Conservation (phyloP, 306 rosid species). For the Ochetophila trinervis region DNA sequence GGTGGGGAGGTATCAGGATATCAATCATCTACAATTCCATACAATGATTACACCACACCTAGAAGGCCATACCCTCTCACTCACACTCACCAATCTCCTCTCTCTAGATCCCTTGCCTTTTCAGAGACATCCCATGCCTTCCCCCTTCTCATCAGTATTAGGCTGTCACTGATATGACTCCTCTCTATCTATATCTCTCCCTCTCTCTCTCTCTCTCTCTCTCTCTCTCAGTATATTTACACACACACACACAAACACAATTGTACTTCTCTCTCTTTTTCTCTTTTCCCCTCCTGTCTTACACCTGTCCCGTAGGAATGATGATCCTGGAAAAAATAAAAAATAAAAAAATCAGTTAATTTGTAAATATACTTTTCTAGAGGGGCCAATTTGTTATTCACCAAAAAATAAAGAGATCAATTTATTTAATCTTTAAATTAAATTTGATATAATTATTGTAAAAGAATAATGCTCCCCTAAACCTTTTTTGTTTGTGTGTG, state of each 20-base stretch:
- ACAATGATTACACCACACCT: slow-evolving; percentile 49
- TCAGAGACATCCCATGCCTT: slow-evolving; percentile 45
- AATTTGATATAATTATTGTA: too few species aligned
- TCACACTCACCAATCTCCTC: not conserved
- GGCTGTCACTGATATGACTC: slow-evolving; percentile 45
- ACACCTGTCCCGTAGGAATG: too few species aligned
- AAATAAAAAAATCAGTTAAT: too few species aligned
- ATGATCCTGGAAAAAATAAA: too few species aligned
- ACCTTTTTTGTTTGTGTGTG: too few species aligned
- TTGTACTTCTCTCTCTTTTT: not conserved
- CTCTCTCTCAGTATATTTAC: not conserved
- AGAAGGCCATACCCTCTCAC: not conserved
- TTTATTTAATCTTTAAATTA: too few species aligned
- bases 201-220: not conserved
- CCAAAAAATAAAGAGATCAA: too few species aligned
- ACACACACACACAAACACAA: not conserved
- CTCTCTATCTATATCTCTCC: slow-evolving; percentile 12
- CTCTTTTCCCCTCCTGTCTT: too few species aligned
- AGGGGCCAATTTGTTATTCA: too few species aligned
- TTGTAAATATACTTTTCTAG: too few species aligned
- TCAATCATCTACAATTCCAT: slow-evolving; percentile 26
- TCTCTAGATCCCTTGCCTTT: slow-evolving; percentile 26
- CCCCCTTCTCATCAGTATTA: slow-evolving; percentile 19
- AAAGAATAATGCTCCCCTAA: too few species aligned
- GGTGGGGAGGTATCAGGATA: slow-evolving; percentile 2